Conservation (phyloP, 2,329 filamentous ascomycete species). For the Ustulina deusta region DNA sequence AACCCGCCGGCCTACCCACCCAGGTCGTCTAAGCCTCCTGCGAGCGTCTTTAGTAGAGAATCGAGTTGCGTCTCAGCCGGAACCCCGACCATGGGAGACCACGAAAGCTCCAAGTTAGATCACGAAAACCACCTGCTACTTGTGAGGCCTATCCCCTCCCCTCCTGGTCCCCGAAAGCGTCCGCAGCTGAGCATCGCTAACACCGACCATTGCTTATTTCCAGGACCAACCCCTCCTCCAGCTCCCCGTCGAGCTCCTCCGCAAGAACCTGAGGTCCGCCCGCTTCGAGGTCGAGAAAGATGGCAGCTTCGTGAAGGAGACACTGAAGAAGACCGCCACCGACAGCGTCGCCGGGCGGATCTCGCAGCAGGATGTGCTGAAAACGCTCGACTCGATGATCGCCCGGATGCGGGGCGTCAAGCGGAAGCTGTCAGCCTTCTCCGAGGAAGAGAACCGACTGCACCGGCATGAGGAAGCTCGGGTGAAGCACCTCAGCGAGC, state of each 20-base stretch:
- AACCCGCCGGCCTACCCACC: constrained; percentile 6
- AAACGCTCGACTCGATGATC: constrained; percentile 86
- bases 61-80: neutral
- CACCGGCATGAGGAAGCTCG: constrained; percentile 81
- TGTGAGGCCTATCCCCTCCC: constrained; percentile 57
- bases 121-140: constrained; percentile 81
- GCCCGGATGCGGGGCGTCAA: constrained; percentile 86
- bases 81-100: constrained; percentile 66
- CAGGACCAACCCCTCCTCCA: constrained; percentile 95
- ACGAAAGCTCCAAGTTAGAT: constrained; percentile 75
- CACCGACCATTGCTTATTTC: constrained; percentile 16
- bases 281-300: constrained; percentile 82
- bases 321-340: constrained; percentile 73
- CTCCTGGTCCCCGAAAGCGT: neutral
- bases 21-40: neutral
- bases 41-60: neutral
- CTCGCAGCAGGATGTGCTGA: constrained; percentile 77
- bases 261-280: constrained; percentile 92
- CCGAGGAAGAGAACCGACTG: constrained; percentile 82
- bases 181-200: constrained; percentile 16
- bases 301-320: constrained; percentile 70
- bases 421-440: constrained; percentile 81
- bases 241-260: constrained; percentile 90
- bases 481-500: constrained; percentile 81
- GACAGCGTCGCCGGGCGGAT: constrained; percentile 73